These are phyloP conservation scores for Pestalotiopsis sp. DNA, from an alignment of 2,329 filamentous ascomycete genomes.

Conservation along the genomic window DNA sequence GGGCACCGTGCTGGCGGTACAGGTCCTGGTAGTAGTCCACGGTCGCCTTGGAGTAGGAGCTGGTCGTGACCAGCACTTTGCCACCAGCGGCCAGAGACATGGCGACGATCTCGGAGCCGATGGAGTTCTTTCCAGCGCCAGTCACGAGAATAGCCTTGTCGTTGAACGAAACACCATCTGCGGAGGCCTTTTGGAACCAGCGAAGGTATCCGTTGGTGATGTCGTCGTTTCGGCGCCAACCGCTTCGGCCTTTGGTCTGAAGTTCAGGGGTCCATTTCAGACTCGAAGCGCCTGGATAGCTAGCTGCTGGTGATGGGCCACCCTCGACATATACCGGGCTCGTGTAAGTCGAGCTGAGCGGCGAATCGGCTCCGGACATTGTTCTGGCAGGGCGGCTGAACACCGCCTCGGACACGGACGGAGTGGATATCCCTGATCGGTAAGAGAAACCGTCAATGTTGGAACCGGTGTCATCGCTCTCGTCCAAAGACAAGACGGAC, in stretches of 20 bases:
- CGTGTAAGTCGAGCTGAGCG: not conserved
- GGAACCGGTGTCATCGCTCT: not conserved
- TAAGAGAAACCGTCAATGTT: not conserved
- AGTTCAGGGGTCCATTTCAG: conserved; percentile 13
- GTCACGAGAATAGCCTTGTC: conserved; percentile 36
- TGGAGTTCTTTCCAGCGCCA: conserved; percentile 37
- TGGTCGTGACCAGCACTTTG: conserved; percentile 41
- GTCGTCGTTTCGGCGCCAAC: conserved; percentile 13
- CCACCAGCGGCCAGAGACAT: conserved; percentile 35
- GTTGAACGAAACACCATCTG: conserved; percentile 25
- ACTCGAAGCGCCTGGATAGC: not conserved
- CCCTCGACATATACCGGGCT: not conserved
- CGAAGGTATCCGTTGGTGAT: conserved; percentile 16
- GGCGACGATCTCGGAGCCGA: conserved; percentile 33
- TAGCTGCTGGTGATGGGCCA: not conserved
- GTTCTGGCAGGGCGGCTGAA: not conserved
- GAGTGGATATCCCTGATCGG: not conserved
- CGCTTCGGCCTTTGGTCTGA: conserved; percentile 12
- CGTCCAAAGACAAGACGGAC: not conserved
- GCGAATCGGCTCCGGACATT: not conserved
- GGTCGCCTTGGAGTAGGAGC: conserved; percentile 27
- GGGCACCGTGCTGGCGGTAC: conserved; percentile 32
- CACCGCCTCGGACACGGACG: conserved; percentile 7
- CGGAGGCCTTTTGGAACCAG: conserved; percentile 6
- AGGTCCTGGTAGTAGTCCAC: conserved; percentile 35